phyloP scores from a whole-genome alignment of 495 filamentous ascomycete species.

The Penicillium ochrochloron region DNA sequence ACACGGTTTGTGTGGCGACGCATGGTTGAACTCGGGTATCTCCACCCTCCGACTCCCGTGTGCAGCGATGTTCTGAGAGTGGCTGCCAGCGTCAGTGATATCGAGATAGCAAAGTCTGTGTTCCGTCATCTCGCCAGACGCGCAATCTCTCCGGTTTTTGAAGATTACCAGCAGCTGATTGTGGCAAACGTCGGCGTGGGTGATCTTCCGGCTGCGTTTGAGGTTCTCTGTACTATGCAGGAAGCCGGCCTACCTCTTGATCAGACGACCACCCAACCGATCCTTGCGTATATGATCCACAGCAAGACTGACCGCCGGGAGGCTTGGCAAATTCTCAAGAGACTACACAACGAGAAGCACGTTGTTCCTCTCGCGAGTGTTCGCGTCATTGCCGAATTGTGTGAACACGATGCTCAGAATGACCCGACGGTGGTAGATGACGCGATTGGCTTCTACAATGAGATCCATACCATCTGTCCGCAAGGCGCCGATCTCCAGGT shows the following conservation, averaged over 20 bases:
- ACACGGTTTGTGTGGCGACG: slow-evolving; percentile 66
- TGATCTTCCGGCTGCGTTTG: slow-evolving; percentile 60
- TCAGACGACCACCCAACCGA: slow-evolving; percentile 58
- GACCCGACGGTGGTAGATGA: slow-evolving; percentile 42
- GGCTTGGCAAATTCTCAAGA: slow-evolving; percentile 59
- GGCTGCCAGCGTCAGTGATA: slow-evolving; percentile 68
- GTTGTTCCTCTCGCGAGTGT: slow-evolving; percentile 41
- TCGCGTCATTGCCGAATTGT: slow-evolving; percentile 38
- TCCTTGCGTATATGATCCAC: slow-evolving; percentile 52
- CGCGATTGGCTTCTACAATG: slow-evolving; percentile 72
- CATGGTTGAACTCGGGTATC: slow-evolving; percentile 57
- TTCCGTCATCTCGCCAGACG: slow-evolving; percentile 48
- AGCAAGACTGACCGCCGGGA: slow-evolving; percentile 36
- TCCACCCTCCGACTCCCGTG: slow-evolving; percentile 69
- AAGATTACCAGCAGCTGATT: slow-evolving; percentile 79
- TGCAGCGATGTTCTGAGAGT: slow-evolving; percentile 68
- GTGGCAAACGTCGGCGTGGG: slow-evolving; percentile 64
- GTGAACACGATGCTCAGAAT: slow-evolving; percentile 31
- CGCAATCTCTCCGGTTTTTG: slow-evolving; percentile 53
- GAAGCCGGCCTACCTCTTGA: slow-evolving; percentile 58
- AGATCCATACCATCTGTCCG: slow-evolving; percentile 64
- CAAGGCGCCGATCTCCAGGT: slow-evolving; percentile 61
- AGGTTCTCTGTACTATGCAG: slow-evolving; percentile 70
- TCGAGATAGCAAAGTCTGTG: slow-evolving; percentile 55
- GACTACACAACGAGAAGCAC: slow-evolving; percentile 43